phyloP scores from a whole-genome alignment of 2,329 filamentous ascomycete genomes.

The Myriosclerotinia duriaeana region DNA sequence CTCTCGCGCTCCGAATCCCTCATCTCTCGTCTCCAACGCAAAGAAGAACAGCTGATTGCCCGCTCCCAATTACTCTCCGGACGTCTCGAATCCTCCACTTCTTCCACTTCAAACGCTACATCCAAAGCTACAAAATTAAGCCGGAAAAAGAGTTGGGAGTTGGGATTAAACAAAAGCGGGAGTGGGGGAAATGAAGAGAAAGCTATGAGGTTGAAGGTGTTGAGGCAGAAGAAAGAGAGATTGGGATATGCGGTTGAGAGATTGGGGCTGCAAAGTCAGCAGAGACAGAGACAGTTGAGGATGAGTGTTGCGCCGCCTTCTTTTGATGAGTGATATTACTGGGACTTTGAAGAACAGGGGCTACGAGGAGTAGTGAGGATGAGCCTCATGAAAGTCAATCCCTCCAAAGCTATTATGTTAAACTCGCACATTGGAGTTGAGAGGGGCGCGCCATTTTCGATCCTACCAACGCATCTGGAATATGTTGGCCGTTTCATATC shows the following conservation, averaged over 20 bases:
- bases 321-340: slow-evolving; percentile 2
- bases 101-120: slow-evolving; percentile 32
- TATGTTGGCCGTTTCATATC: too few relatives aligned
- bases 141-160: slow-evolving; percentile 43
- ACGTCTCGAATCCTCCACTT: slow-evolving; percentile 45
- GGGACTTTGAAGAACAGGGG: background rate
- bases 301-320: slow-evolving; percentile 62
- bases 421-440: too few relatives aligned
- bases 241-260: slow-evolving; percentile 69
- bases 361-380: too few relatives aligned
- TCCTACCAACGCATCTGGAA: too few relatives aligned
- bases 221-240: slow-evolving; percentile 69
- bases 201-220: slow-evolving; percentile 53
- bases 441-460: background rate
- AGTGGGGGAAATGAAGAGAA: slow-evolving; percentile 32
- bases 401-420: background rate
- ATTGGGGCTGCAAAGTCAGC: slow-evolving; percentile 64
- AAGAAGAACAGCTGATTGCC: slow-evolving; percentile 63
- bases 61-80: slow-evolving; percentile 67
- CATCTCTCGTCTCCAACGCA: slow-evolving; percentile 64
- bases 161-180: background rate
- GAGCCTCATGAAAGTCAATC: background rate
- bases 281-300: slow-evolving; percentile 67
- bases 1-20: slow-evolving; percentile 62
- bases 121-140: slow-evolving; percentile 29